Conservation (phyloP, 2,329 filamentous ascomycete species). For the Nemania sp. region DNA sequence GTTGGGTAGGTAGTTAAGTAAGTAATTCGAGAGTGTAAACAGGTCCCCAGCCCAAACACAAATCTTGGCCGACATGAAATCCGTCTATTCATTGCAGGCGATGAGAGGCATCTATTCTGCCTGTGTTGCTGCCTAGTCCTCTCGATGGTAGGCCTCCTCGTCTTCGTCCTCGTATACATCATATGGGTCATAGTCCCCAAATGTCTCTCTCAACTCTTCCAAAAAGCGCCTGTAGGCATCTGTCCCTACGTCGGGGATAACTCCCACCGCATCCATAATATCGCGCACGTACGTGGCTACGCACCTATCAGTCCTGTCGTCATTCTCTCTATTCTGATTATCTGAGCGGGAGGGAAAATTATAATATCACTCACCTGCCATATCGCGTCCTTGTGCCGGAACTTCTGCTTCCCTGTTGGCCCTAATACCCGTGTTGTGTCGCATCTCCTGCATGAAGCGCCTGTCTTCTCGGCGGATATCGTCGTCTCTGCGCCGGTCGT, state of each 20-base stretch:
- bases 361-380: too few species aligned
- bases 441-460: background rate
- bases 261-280: background rate
- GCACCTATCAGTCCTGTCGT: background rate
- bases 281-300: background rate
- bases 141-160: too few species aligned
- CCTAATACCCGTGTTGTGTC: background rate
- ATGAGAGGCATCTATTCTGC: too few species aligned
- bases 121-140: too few species aligned
- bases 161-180: too few species aligned
- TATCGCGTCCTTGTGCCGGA: too few species aligned
- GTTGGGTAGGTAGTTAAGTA: background rate
- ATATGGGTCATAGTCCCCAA: too few species aligned
- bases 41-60: background rate
- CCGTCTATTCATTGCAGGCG: too few species aligned
- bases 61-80: too few species aligned
- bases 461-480: constrained; percentile 7
- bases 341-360: too few species aligned
- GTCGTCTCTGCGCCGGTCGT: constrained; percentile 25
- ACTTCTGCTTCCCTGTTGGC: background rate
- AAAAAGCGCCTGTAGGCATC: constrained; percentile 1
- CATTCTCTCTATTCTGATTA: background rate
- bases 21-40: background rate
- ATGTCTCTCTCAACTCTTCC: background rate
- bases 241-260: background rate